Percentiles rank a stretch among this genome's conserved stretches.
These are phyloP conservation scores for Blumeriella jaapii DNA, from an alignment of 2,329 filamentous ascomycete species.

Conservation along the genomic window DNA sequence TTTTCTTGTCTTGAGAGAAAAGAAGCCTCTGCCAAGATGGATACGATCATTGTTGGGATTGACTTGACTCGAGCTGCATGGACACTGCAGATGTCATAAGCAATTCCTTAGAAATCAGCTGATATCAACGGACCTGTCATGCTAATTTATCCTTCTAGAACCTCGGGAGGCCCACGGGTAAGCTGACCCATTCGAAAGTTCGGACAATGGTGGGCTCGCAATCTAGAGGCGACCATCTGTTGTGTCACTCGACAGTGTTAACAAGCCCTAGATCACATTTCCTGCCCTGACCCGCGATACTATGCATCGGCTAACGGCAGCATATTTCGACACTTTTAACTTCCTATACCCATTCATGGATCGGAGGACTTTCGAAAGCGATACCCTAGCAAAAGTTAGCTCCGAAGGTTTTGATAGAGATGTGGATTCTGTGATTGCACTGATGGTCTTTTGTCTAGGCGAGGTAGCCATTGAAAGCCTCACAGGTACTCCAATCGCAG, in stretches of 20 bases:
- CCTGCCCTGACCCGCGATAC: constrained; percentile 34
- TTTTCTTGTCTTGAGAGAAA: too few species aligned
- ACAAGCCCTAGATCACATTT: constrained; percentile 17
- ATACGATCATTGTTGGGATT: too few species aligned
- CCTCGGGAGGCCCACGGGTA: constrained; percentile 17
- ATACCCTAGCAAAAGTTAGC: constrained; percentile 35
- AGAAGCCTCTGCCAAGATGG: too few species aligned
- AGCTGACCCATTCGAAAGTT: too few species aligned
- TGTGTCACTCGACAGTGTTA: too few species aligned
- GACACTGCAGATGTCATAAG: too few species aligned
- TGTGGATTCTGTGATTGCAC: constrained; percentile 38
- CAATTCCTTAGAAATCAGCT: too few species aligned
- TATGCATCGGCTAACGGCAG: constrained; percentile 39
- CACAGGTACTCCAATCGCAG: constrained; percentile 34
- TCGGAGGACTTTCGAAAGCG: constrained; percentile 39
- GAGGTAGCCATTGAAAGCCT: constrained; percentile 43
- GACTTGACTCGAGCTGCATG: too few species aligned
- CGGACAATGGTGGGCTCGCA: too few species aligned
- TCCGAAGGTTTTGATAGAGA: constrained; percentile 39
- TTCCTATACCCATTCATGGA: constrained; percentile 47
- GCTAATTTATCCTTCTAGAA: constrained; percentile 8
- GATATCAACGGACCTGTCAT: too few species aligned
- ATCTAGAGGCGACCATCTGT: too few species aligned
- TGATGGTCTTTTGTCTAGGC: constrained; percentile 47
- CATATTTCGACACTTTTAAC: constrained; percentile 50